phyloP scores from a whole-genome alignment of 1,284 basidiomycete species.

The Leccinum solheimii region DNA sequence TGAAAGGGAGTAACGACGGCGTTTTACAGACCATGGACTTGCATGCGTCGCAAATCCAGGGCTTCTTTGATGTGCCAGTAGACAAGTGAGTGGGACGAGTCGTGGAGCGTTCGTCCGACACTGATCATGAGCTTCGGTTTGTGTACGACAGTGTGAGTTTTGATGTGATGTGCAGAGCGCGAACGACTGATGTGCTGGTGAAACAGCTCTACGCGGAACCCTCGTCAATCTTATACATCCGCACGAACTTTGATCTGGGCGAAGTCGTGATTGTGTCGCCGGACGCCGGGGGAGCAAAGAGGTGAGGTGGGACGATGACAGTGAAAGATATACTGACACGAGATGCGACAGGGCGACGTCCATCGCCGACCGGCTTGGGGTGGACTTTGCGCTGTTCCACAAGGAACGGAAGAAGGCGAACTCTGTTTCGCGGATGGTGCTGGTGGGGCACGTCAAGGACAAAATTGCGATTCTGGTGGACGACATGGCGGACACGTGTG shows the following conservation, averaged over 20 bases:
- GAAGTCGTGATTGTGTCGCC: slow-evolving; percentile 97
- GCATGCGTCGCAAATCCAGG: slow-evolving; percentile 98
- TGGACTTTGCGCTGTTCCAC: slow-evolving; percentile 99
- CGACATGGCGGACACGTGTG: slow-evolving; percentile 99
- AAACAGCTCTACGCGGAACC: slow-evolving; percentile 96
- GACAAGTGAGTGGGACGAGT: slow-evolving; percentile 80
- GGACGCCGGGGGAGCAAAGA: slow-evolving; percentile 97
- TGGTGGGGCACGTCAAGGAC: slow-evolving; percentile 92
- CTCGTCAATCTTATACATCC: slow-evolving; percentile 93
- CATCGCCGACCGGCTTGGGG: slow-evolving; percentile 94
- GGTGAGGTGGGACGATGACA: slow-evolving; percentile 49
- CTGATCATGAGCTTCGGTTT: slow-evolving; percentile 19
- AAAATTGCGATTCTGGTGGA: slow-evolving; percentile 98
- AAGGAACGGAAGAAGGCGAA: slow-evolving; percentile 99
- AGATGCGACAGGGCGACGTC: slow-evolving; percentile 78
- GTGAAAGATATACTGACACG: slow-evolving; percentile 9
- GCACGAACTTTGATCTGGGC: slow-evolving; percentile 84
- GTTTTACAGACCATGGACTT: slow-evolving; percentile 89
- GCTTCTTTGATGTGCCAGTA: slow-evolving; percentile 99
- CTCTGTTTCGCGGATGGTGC: slow-evolving; percentile 98
- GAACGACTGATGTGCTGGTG: slow-evolving; percentile 26
- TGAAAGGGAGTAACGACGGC: slow-evolving; percentile 9
- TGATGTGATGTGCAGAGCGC: slow-evolving; percentile 11
- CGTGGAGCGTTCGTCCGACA: slow-evolving; percentile 12
- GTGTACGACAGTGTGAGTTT: slow-evolving; percentile 48